phyloP scores from a whole-genome alignment of 257 asterid species.

The Solanum raphanifolium region DNA sequence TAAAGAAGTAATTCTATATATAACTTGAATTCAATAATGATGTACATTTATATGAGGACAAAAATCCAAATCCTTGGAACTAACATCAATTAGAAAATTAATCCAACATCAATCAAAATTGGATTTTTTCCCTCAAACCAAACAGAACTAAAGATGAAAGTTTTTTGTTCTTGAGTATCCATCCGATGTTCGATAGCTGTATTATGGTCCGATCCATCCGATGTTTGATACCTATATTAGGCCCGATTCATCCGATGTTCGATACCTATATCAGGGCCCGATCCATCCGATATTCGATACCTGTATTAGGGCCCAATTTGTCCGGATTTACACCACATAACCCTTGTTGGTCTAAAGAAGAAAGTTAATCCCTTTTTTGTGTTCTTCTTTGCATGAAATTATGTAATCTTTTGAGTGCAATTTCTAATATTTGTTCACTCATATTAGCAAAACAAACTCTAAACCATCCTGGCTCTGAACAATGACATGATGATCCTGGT shows the following conservation, averaged over 20 bases:
- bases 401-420: constrained; percentile 33
- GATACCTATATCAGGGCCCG: accelerated
- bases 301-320: background rate
- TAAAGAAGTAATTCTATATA: background rate
- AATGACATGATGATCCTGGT: constrained; percentile 48
- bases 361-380: background rate
- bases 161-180: too few relatives aligned
- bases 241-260: accelerated
- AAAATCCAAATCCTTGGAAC: background rate
- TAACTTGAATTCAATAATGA: background rate
- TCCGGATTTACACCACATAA: background rate
- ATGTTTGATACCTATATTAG: too few relatives aligned
- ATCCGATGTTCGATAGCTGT: too few relatives aligned
- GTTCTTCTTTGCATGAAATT: constrained; percentile 25
- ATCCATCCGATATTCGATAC: background rate
- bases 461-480: constrained; percentile 49
- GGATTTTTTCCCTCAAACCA: background rate
- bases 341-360: background rate
- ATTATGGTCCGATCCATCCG: accelerated
- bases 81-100: background rate
- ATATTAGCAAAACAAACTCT: constrained; percentile 46
- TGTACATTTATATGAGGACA: background rate
- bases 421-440: constrained; percentile 28
- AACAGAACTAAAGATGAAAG: background rate
- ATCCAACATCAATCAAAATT: background rate